These are phyloP conservation scores for Suillus paluster DNA, from an alignment of 768 basidiomycete species.

Conservation along the genomic window DNA sequence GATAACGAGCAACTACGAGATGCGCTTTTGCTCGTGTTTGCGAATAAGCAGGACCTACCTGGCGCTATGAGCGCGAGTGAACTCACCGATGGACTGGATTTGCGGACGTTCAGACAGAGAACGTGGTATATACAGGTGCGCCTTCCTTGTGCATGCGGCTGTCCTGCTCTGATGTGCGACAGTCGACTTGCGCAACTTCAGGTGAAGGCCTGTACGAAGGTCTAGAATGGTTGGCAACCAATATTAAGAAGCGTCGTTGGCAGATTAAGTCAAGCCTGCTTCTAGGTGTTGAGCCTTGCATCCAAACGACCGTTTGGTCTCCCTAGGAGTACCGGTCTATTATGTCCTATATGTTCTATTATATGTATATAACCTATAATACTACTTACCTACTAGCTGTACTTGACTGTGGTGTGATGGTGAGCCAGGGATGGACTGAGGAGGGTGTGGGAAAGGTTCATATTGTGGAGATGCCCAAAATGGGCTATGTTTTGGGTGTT, in stretches of 20 bases:
- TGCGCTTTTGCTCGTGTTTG: constrained; percentile 95
- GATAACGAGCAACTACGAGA: constrained; percentile 98
- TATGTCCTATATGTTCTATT: too few relatives aligned
- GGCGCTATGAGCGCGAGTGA: constrained; percentile 98
- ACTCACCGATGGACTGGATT: constrained; percentile 94
- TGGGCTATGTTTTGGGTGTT: too few relatives aligned
- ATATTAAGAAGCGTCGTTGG: constrained; percentile 83
- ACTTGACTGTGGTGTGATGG: too few relatives aligned
- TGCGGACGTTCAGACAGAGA: constrained; percentile 94
- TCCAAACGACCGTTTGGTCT: too few relatives aligned
- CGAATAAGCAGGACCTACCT: constrained; percentile 98
- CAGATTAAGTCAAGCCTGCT: constrained; percentile 25
- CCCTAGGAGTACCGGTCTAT: too few relatives aligned
- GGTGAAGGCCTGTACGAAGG: constrained; percentile 98
- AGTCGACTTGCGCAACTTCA: constrained; percentile 84
- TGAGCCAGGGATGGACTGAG: too few relatives aligned
- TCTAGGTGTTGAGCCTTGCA: too few relatives aligned
- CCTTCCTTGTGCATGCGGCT: constrained; percentile 5
- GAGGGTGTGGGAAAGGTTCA: too few relatives aligned
- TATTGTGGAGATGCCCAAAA: too few relatives aligned
- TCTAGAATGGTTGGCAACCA: constrained; percentile 95
- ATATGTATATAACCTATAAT: too few relatives aligned
- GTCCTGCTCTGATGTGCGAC: constrained; percentile 4
- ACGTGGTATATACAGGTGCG: constrained; percentile 99
- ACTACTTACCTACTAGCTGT: too few relatives aligned